Conservation (phyloP, 441 rosid genomes). For the Croton setiger region DNA sequence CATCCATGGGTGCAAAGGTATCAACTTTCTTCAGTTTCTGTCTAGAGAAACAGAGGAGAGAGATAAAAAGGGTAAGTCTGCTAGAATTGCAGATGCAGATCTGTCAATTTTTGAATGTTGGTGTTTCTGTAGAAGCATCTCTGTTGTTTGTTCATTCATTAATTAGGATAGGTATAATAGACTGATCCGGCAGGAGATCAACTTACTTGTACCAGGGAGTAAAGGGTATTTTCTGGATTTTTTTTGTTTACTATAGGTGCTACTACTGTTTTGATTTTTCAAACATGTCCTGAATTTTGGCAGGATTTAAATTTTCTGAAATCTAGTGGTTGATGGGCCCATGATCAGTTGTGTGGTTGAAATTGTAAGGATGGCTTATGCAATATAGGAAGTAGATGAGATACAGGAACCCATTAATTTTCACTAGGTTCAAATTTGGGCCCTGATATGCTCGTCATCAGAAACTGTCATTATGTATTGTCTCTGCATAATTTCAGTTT, state of each 20-base stretch:
- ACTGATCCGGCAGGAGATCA: background rate
- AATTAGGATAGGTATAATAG: background rate
- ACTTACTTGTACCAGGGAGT: conserved; percentile 2
- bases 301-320: conserved; percentile 7
- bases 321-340: conserved; percentile 23
- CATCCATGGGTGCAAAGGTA: conserved; percentile 2
- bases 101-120: conserved; percentile 10
- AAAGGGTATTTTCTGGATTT: background rate
- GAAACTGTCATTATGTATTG: conserved; percentile 17
- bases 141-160: background rate
- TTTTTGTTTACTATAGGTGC: background rate
- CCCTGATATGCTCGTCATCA: conserved; percentile 32
- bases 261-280: background rate
- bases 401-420: conserved; percentile 13
- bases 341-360: conserved; percentile 12
- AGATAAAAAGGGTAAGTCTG: background rate
- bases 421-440: conserved; percentile 31
- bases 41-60: conserved; percentile 7
- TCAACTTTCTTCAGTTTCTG: conserved; percentile 4
- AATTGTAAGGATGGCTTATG: conserved; percentile 13
- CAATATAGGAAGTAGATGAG: conserved; percentile 14
- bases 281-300: conserved; percentile 2
- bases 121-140: background rate
- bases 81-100: background rate
- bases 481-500: conserved; percentile 16